Conservation (phyloP, 495 filamentous ascomycete genomes). For the Rhypophila decipiens region DNA sequence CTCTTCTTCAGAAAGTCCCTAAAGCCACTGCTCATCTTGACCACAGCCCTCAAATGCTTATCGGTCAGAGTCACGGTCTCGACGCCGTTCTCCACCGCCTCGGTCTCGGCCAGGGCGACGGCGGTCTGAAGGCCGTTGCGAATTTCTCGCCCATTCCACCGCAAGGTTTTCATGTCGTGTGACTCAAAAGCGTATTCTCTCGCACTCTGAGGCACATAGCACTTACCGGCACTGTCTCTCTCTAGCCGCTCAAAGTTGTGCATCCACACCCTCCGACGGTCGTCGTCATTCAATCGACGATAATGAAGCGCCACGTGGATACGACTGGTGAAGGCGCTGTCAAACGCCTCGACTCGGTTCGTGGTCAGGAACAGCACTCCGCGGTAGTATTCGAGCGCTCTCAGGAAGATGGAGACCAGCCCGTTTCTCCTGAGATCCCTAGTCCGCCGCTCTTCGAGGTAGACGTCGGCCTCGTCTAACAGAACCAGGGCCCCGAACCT, state of each 20-base stretch:
- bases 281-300: slow-evolving; percentile 23
- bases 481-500: slow-evolving; percentile 38
- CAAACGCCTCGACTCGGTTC: slow-evolving; percentile 37
- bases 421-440: slow-evolving; percentile 49
- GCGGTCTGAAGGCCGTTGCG: slow-evolving; percentile 39
- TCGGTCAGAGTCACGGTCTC: slow-evolving; percentile 26
- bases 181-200: slow-evolving; percentile 23
- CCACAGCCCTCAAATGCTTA: slow-evolving; percentile 29
- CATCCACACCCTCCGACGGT: slow-evolving; percentile 32
- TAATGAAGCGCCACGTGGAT: slow-evolving; percentile 42
- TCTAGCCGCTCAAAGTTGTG: slow-evolving; percentile 36
- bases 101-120: slow-evolving; percentile 36
- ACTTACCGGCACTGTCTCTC: slow-evolving; percentile 25
- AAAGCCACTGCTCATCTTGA: slow-evolving; percentile 36
- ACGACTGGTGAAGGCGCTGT: slow-evolving; percentile 34
- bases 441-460: slow-evolving; percentile 53
- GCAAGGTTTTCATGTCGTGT: slow-evolving; percentile 20
- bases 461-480: slow-evolving; percentile 41
- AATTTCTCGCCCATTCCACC: slow-evolving; percentile 37
- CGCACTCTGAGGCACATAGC: slow-evolving; percentile 21
- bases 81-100: slow-evolving; percentile 26
- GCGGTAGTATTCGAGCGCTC: slow-evolving; percentile 42
- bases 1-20: slow-evolving; percentile 24
- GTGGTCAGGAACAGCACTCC: slow-evolving; percentile 38
- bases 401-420: slow-evolving; percentile 51